phyloP scores from a whole-genome alignment of 495 filamentous ascomycete species.

The Neurospora sp. region DNA sequence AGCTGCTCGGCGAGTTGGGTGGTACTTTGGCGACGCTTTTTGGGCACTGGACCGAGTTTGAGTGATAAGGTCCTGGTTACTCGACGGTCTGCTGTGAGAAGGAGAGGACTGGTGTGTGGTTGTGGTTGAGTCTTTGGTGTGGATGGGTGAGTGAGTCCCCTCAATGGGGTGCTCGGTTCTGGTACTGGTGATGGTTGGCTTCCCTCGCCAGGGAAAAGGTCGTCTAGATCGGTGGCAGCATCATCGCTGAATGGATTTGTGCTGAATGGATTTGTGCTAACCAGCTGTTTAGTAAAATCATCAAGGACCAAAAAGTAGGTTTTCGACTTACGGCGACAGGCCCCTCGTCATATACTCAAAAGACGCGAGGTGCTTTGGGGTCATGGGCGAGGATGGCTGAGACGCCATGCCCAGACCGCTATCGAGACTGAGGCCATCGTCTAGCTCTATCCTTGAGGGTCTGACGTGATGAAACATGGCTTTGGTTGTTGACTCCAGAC shows the following conservation, averaged over 20 bases:
- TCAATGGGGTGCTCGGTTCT: neutral
- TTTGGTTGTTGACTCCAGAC: neutral
- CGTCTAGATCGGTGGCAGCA: neutral
- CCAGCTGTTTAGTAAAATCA: neutral
- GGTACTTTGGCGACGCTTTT: neutral
- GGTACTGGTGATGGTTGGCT: neutral
- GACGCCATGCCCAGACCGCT: neutral
- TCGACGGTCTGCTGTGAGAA: conserved; percentile 2
- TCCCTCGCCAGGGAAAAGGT: neutral
- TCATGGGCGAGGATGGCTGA: neutral
- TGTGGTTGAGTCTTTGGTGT: neutral
- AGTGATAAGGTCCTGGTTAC: neutral
- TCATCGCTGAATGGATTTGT: neutral
- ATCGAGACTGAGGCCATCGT: neutral
- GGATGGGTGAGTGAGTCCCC: neutral
- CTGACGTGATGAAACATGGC: neutral
- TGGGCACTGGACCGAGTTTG: neutral
- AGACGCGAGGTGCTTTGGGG: neutral
- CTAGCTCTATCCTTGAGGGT: neutral
- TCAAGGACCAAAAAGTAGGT: neutral
- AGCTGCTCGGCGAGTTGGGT: conserved; percentile 7
- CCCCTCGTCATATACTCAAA: neutral
- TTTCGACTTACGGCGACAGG: neutral
- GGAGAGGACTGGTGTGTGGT: neutral
- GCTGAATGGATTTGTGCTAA: neutral